Percentiles rank a stretch among this genome's conserved stretches.
phyloP scores from a whole-genome alignment of 1,284 basidiomycete species.

The Schizophyllum amplum region DNA sequence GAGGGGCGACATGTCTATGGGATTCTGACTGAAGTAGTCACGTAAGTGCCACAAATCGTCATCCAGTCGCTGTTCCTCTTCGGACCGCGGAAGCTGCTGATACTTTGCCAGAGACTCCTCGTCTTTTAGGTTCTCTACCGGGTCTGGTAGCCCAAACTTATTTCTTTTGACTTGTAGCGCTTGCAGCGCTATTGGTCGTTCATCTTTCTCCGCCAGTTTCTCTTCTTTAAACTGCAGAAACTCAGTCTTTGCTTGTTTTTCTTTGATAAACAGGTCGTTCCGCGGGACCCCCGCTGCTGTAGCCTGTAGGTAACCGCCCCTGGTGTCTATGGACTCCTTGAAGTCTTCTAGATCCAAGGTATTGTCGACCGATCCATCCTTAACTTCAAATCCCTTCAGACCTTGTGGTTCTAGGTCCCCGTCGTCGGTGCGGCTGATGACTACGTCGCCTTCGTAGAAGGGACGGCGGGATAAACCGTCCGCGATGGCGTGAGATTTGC shows the following conservation, averaged over 20 bases:
- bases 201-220: constrained; percentile 10
- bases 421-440: constrained; percentile 4
- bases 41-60: background rate
- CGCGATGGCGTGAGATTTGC: constrained; percentile 13
- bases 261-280: no score
- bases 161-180: background rate
- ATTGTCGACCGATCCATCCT: constrained; percentile 1
- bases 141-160: background rate
- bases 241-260: background rate
- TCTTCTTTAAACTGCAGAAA: constrained; percentile 1
- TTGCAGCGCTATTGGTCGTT: background rate
- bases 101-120: background rate
- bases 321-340: constrained; percentile 10
- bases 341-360: constrained; percentile 12
- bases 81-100: background rate
- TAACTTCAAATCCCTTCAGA: background rate
- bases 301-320: constrained; percentile 6
- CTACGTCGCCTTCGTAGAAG: constrained; percentile 11
- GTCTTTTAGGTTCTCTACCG: background rate
- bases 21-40: background rate
- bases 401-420: constrained; percentile 6
- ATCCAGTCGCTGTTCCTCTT: background rate
- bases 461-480: constrained; percentile 24
- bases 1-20: background rate
- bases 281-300: no score